Evolutionary conservation across 2,329 filamentous ascomycete genomes (phyloP).

Genomic region (Hirsutella minnesotensis): DNA sequence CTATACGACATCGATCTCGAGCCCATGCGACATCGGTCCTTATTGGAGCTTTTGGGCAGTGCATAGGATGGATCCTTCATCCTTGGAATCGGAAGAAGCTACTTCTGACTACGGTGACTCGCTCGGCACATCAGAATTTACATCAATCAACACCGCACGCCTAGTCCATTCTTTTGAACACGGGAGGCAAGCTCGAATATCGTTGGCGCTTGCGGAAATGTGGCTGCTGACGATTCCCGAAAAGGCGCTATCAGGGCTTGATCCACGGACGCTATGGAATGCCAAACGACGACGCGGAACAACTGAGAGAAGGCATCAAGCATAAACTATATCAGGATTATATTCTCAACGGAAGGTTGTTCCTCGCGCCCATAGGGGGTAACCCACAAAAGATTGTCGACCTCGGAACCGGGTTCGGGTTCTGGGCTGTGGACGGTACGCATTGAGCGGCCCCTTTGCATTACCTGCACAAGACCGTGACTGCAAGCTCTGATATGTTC

Average conservation of each 20-base stretch:
- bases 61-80: conserved; percentile 13
- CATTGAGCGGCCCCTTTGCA: too few relatives aligned
- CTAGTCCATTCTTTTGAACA: conserved; percentile 21
- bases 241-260: conserved; percentile 38
- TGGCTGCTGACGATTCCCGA: neutral
- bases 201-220: neutral
- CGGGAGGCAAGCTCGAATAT: conserved; percentile 17
- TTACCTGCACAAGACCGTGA: too few relatives aligned
- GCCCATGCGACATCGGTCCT: too few relatives aligned
- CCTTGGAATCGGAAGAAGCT: conserved; percentile 15
- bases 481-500: too few relatives aligned
- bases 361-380: conserved; percentile 29
- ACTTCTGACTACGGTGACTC: conserved; percentile 29
- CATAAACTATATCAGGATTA: conserved; percentile 36
- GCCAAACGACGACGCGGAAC: conserved; percentile 41
- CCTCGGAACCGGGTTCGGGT: conserved; percentile 36
- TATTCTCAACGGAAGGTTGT: conserved; percentile 28
- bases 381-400: conserved; percentile 37
- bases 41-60: too few relatives aligned
- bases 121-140: conserved; percentile 25
- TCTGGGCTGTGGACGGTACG: conserved; percentile 44
- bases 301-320: conserved; percentile 34
- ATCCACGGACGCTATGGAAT: conserved; percentile 34
- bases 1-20: too few relatives aligned
- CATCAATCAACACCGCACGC: conserved; percentile 20